phyloP scores from a whole-genome alignment of 768 basidiomycete species.

The Panaeolus papilionaceus region DNA sequence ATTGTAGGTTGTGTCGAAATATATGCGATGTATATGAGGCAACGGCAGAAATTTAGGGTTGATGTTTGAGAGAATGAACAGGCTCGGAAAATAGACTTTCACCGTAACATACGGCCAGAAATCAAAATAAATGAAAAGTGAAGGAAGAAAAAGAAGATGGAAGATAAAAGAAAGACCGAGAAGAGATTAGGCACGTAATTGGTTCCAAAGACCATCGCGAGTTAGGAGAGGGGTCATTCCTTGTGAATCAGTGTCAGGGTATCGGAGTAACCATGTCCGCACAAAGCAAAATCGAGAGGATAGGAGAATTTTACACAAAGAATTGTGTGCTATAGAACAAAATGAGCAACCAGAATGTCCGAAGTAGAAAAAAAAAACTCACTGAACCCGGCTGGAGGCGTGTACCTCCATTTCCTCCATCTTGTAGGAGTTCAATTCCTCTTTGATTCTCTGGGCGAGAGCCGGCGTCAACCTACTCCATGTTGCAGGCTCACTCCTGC shows the following conservation, averaged over 20 bases:
- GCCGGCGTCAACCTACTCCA: slow-evolving; percentile 96
- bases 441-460: slow-evolving; percentile 96
- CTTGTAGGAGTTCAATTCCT: slow-evolving; percentile 98
- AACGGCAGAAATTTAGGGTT: slow-evolving; percentile 9
- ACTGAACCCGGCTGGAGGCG: slow-evolving; percentile 90
- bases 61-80: not conserved
- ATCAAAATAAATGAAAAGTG: slow-evolving; percentile 3
- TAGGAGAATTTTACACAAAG: slow-evolving; percentile 66
- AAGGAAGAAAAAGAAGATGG: not conserved
- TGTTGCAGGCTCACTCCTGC: slow-evolving; percentile 94
- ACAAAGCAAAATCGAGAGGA: not conserved
- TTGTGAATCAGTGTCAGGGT: slow-evolving; percentile 4
- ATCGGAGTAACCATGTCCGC: slow-evolving; percentile 9
- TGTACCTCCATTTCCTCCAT: slow-evolving; percentile 99
- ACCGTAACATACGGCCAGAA: slow-evolving; percentile 1
- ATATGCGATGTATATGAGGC: slow-evolving; percentile 14
- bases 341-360: slow-evolving; percentile 9
- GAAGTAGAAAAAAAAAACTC: slow-evolving; percentile 40
- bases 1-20: slow-evolving; percentile 10
- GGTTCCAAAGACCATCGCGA: slow-evolving; percentile 10
- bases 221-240: not conserved
- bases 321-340: slow-evolving; percentile 73
- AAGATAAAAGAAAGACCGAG: not conserved
- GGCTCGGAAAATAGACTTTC: not conserved
- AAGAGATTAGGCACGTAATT: not conserved